A percentile compares a stretch with the other conserved stretches of the same genome.
These are phyloP conservation scores for Suillus hirtellus DNA, from an alignment of 768 basidiomycete genomes.

Conservation along the genomic window DNA sequence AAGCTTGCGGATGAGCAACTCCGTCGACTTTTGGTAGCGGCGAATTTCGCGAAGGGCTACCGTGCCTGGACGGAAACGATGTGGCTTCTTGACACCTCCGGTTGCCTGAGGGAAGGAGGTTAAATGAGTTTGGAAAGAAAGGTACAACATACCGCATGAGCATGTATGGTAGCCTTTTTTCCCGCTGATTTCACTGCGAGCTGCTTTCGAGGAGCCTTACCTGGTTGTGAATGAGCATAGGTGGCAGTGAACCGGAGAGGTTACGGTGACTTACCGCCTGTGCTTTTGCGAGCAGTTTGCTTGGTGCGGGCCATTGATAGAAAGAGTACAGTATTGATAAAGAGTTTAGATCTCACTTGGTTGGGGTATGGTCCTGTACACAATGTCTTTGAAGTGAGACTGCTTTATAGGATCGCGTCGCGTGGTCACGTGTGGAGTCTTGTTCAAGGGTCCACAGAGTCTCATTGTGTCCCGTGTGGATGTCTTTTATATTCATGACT, in stretches of 20 bases:
- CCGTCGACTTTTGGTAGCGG: conserved; percentile 87
- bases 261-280: conserved; percentile 51
- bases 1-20: conserved; percentile 83
- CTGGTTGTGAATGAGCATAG: conserved; percentile 23
- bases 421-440: neutral
- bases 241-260: neutral
- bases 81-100: conserved; percentile 93
- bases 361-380: neutral
- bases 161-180: conserved; percentile 47
- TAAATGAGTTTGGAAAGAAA: conserved; percentile 12
- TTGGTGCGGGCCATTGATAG: conserved; percentile 68
- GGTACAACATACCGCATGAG: conserved; percentile 20
- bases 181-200: conserved; percentile 59
- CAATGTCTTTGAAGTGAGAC: neutral
- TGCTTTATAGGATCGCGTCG: conserved; percentile 2
- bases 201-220: conserved; percentile 71
- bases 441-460: neutral
- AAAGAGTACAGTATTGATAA: neutral
- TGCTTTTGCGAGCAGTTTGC: conserved; percentile 77
- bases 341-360: neutral
- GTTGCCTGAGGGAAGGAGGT: conserved; percentile 47
- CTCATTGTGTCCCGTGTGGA: neutral
- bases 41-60: conserved; percentile 90
- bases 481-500: neutral
- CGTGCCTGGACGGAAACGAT: conserved; percentile 81